A percentile compares a stretch with the other conserved stretches of the same genome.
Conservation (phyloP, 2,329 filamentous ascomycete species). For the Botrytis sinoallii region DNA sequence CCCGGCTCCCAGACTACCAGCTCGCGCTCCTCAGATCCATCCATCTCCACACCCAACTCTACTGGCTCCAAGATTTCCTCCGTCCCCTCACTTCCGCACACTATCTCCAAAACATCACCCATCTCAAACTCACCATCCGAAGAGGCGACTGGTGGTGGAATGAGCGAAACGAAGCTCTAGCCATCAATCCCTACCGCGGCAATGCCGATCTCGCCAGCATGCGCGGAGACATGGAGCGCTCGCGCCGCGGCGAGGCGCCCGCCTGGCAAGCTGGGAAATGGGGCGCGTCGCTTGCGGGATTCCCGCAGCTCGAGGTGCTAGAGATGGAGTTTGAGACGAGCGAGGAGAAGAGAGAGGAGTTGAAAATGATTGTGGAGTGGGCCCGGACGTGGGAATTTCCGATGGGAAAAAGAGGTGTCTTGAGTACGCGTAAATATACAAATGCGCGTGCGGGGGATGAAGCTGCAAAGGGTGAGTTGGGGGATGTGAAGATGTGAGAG, state of each 20-base stretch:
- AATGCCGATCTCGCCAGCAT: slow-evolving; percentile 17
- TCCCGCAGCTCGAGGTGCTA: slow-evolving; percentile 24
- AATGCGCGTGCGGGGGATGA: not conserved
- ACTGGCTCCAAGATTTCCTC: slow-evolving; percentile 29
- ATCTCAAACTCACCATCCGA: slow-evolving; percentile 30
- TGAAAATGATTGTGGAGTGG: slow-evolving; percentile 27
- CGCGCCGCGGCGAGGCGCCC: not conserved
- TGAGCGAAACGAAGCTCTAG: slow-evolving; percentile 24
- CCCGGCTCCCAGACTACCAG: slow-evolving; percentile 22
- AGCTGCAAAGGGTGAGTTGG: not conserved
- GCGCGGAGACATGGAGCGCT: slow-evolving; percentile 14
- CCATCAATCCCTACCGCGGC: slow-evolving; percentile 26
- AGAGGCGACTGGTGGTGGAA: slow-evolving; percentile 34
- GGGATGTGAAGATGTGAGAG: not conserved
- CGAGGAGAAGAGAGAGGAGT: slow-evolving; percentile 30
- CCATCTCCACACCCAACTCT: slow-evolving; percentile 29
- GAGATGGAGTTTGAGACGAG: slow-evolving; percentile 31
- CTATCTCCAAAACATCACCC: slow-evolving; percentile 25
- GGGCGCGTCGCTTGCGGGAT: slow-evolving; percentile 26
- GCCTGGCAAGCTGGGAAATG: slow-evolving; percentile 21
- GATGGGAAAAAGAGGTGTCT: slow-evolving; percentile 16
- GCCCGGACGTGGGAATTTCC: slow-evolving; percentile 31
- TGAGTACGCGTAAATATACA: slow-evolving; percentile 23
- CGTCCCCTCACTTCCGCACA: slow-evolving; percentile 3
- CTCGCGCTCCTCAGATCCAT: slow-evolving; percentile 17